Evolutionary conservation across 2,329 filamentous ascomycete genomes (phyloP).

Genomic region (Fusarium sp.): DNA sequence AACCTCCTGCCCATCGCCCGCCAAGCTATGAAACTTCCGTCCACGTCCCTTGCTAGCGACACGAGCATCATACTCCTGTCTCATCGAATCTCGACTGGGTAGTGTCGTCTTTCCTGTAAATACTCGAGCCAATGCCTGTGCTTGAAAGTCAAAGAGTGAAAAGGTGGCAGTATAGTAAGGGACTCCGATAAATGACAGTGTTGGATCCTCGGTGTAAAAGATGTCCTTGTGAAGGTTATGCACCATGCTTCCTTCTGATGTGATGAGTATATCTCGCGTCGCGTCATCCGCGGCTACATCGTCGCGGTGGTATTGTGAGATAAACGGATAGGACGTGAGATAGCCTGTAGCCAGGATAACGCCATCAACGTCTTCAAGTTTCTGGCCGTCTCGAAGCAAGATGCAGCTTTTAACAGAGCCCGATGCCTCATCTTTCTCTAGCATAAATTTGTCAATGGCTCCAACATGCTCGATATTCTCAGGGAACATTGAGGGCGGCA

Average conservation of each 20-base stretch:
- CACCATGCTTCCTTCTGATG: conserved; percentile 66
- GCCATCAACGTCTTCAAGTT: conserved; percentile 64
- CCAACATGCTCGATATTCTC: conserved; percentile 60
- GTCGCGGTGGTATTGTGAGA: conserved; percentile 58
- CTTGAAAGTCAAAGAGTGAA: conserved; percentile 75
- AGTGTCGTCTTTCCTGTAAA: conserved; percentile 57
- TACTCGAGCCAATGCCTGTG: conserved; percentile 66
- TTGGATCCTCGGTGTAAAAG: conserved; percentile 74
- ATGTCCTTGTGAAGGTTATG: conserved; percentile 77
- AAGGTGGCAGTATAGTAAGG: conserved; percentile 74
- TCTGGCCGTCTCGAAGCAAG: conserved; percentile 61
- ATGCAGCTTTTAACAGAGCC: conserved; percentile 57
- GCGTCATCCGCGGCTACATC: conserved; percentile 55
- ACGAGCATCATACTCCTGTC: conserved; percentile 38
- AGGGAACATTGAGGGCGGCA: conserved; percentile 63
- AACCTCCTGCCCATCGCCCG: conserved; percentile 33
- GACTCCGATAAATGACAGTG: conserved; percentile 69
- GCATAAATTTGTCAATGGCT: conserved; percentile 57
- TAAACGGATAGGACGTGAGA: conserved; percentile 71
- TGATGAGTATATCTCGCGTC: conserved; percentile 64
- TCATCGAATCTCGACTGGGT: conserved; percentile 1
- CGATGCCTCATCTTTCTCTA: conserved; percentile 8
- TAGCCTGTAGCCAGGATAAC: conserved; percentile 76
- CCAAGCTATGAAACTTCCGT: conserved; percentile 42
- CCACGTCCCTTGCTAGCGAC: conserved; percentile 33